phyloP scores from a whole-genome alignment of 2,329 filamentous ascomycete genomes.

The Trichoderma afroharzianum region DNA sequence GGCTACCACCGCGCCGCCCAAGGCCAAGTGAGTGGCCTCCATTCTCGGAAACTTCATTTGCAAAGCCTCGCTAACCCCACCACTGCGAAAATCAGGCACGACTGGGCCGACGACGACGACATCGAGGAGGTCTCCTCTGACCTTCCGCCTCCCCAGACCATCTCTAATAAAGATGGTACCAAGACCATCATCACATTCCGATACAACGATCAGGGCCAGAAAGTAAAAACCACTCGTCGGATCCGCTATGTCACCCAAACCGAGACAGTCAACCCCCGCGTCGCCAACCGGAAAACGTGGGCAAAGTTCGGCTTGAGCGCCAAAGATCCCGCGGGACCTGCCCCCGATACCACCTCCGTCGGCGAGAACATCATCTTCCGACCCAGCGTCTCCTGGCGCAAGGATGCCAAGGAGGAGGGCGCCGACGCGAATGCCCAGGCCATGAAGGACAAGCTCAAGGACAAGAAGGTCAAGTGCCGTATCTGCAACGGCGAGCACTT shows the following conservation, averaged over 20 bases:
- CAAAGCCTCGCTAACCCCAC: constrained; percentile 35
- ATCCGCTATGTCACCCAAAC: constrained; percentile 90
- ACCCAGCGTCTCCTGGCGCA: constrained; percentile 90
- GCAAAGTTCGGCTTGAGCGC: constrained; percentile 87
- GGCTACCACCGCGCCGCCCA: constrained; percentile 38
- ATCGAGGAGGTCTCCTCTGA: constrained; percentile 66
- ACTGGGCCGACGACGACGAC: constrained; percentile 97
- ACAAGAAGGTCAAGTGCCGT: constrained; percentile 99
- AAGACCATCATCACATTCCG: constrained; percentile 91
- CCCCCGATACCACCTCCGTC: constrained; percentile 84
- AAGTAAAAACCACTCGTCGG: constrained; percentile 94
- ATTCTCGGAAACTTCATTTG: constrained; percentile 10
- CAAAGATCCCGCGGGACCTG: constrained; percentile 78
- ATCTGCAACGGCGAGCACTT: constrained; percentile 99
- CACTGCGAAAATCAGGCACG: constrained; percentile 46
- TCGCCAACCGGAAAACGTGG: constrained; percentile 92
- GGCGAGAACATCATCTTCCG: constrained; percentile 98
- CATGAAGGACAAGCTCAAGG: constrained; percentile 82
- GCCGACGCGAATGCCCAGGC: constrained; percentile 68
- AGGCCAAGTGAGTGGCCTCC: constrained; percentile 37
- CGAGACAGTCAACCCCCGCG: constrained; percentile 92
- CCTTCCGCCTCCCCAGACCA: constrained; percentile 82
- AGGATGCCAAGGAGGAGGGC: constrained; percentile 78
- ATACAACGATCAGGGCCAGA: constrained; percentile 89
- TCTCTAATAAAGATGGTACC: constrained; percentile 96